Evolutionary conservation across 2,329 filamentous ascomycete species (phyloP), one percentile per base, ranked within the genome.

Genomic region (Drechslera avenae): DNA sequence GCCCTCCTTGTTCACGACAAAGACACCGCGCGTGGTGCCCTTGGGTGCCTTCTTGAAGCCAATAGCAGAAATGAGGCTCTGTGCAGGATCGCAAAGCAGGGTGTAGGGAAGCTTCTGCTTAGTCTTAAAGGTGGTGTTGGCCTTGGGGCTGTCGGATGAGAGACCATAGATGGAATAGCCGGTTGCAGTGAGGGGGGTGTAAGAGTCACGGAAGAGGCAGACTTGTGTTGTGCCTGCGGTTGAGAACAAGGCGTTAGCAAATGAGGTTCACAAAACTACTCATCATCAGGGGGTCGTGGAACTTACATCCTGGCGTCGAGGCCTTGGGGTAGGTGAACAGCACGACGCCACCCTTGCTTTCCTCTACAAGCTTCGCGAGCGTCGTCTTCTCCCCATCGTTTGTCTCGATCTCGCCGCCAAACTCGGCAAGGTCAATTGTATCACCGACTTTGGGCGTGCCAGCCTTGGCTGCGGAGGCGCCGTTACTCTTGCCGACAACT

Each of bases 281-380:
- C 9, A 23, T 23, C 3, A 8, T 23, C 21, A 23, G 17, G 17
- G 48, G 35, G 46, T n/a, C 19, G 34, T 32, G 16, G 36, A 40
- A 78, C 90, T 84, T 85, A 96, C 93, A 97, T 57, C 93, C 93
- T 31, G 91, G 90, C 17, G 94, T 99, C 21, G 89, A 94, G 10
- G 94, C 94, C 77, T 89, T 95, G 52, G 94, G 94, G 71, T 97
- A 97, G 26, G 92, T 97, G 75, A 99, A 97, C 23, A 97, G 78
- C 28, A 96, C 90, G 35, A 97, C 88, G 19, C 93, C 94, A 30
- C 83, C 81, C 76, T 90, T 86, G 82, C 91, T 96, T 69, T 88
- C 83, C 43, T 91, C 87, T 40, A 97, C 83, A 18, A 99, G 85
- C 63, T 86, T 80, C 77, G 90, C 88, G 52, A 99, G 79, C 1